Base-by-base conservation (phyloP, 2,329 filamentous ascomycete species). In the Epichloe hybrida region DNA sequence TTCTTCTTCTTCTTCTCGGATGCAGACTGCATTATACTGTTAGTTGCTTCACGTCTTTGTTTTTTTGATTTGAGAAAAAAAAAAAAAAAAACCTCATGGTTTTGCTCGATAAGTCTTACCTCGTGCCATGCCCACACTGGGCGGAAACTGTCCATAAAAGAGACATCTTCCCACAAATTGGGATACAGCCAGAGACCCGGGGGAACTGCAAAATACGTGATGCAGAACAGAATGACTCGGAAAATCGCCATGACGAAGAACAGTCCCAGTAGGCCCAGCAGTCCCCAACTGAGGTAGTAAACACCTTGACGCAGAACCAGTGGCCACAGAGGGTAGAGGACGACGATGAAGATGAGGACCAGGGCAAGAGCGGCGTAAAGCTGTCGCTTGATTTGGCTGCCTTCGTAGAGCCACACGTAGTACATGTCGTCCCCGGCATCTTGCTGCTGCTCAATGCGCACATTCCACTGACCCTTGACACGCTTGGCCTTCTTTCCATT, bases 241-340 rank as follows among this genome's bases (percentile, higher is more conserved):
- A 98, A 89, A 63, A 98, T 95, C 5, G 91, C 86, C 93, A 98
- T 97, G 63, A 82, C 80, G 69, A 98, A 97, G 80, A 98, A 98
- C 47, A 95, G 72, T 51, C 87, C 93, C 44, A 98, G 79, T 34
- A 97, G 74, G 42, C 88, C 85, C 57, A 98, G 76, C 77, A 95
- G 86, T 53, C 84, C 91, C 81, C 95, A 95, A 67, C 86, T 93
- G 41, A 97, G 75, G 68, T 98, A 97, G 86, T 95, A 98, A 46
- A 97, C 93, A 49, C 91, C 93, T 60, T 93, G 83, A 61, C 93
- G 81, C 70, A 98, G 73, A 66, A 88, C 82, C 55, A 95, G 77
- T 1, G 93, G 93, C 93, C 93, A 98, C 52, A 98, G 79, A 9
- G 93, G 93, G 73, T 98, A 98, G 62, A 96, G 81, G 53, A 98